Conservation (phyloP, 257 asterid species). For the Capsicum chinense region DNA sequence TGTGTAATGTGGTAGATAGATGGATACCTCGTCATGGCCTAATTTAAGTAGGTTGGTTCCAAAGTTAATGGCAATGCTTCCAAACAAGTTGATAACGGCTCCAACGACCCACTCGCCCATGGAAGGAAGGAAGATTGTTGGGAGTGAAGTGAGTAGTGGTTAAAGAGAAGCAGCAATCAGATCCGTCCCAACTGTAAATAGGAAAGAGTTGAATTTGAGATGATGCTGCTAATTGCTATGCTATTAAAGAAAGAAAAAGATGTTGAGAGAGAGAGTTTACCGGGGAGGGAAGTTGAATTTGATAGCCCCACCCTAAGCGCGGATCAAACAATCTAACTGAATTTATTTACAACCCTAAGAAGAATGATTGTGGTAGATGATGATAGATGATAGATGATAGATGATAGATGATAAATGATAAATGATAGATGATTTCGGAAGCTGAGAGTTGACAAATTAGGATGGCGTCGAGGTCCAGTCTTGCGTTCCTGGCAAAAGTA, state of each 20-base stretch:
- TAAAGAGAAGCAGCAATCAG: slow-evolving; percentile 16
- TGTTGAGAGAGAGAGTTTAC: too few relatives aligned
- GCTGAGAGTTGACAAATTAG: not conserved
- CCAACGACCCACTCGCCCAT: slow-evolving; percentile 98
- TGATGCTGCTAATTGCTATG: too few relatives aligned
- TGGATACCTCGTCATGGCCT: slow-evolving; percentile 85
- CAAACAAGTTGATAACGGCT: slow-evolving; percentile 82
- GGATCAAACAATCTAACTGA: too few relatives aligned
- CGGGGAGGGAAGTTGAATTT: too few relatives aligned
- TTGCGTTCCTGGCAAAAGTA: slow-evolving; percentile 25
- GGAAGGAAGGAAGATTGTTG: slow-evolving; percentile 31
- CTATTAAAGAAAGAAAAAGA: too few relatives aligned
- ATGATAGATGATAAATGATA: too few relatives aligned
- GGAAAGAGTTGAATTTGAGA: too few relatives aligned
- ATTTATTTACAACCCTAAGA: too few relatives aligned
- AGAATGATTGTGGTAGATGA: too few relatives aligned
- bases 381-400: too few relatives aligned
- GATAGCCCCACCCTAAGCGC: too few relatives aligned
- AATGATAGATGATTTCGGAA: not conserved
- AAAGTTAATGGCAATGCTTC: slow-evolving; percentile 92
- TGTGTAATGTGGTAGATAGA: not conserved
- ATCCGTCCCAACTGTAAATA: not conserved
- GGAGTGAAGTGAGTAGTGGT: not conserved
- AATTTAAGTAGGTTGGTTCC: slow-evolving; percentile 94
- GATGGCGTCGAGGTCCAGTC: not conserved